Conservation (phyloP, 169 alveolate genomes). For the Plasmodium cynomolgi region DNA sequence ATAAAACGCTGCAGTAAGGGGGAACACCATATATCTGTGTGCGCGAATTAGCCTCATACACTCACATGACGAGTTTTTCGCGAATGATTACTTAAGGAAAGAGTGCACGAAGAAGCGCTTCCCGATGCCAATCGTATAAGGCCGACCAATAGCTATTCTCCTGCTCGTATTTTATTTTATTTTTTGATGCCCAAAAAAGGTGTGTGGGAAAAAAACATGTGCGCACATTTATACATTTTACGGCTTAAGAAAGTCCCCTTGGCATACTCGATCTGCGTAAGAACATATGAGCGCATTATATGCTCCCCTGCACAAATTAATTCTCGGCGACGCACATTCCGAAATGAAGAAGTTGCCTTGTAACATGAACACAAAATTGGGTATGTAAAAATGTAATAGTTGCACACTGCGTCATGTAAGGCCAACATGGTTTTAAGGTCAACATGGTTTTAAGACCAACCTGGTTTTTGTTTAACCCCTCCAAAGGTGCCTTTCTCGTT, state of each 20-base stretch:
- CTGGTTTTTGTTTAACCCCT: neutral
- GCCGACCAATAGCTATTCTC: neutral
- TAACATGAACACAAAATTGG: neutral
- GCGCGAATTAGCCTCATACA: neutral
- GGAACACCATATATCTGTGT: neutral
- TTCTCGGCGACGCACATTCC: neutral
- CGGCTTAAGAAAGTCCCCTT: neutral
- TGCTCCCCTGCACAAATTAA: neutral
- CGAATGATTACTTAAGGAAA: neutral
- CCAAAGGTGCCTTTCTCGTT: neutral
- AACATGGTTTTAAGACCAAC: too few species aligned
- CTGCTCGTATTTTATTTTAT: neutral
- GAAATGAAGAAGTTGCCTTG: neutral
- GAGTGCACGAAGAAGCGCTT: neutral
- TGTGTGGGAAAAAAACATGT: neutral
- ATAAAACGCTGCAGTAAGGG: neutral
- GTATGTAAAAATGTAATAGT: neutral
- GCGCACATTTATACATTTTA: neutral
- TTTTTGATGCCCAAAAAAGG: neutral
- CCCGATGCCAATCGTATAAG: neutral
- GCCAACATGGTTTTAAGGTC: neutral
- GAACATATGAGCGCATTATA: neutral
- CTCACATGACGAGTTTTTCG: neutral
- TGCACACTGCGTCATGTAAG: neutral
- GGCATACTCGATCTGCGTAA: neutral